A percentile compares a stretch with the other conserved stretches of the same genome.
Evolutionary conservation across 768 basidiomycete genomes (phyloP).

Genomic region (Lactarius psammicola): DNA sequence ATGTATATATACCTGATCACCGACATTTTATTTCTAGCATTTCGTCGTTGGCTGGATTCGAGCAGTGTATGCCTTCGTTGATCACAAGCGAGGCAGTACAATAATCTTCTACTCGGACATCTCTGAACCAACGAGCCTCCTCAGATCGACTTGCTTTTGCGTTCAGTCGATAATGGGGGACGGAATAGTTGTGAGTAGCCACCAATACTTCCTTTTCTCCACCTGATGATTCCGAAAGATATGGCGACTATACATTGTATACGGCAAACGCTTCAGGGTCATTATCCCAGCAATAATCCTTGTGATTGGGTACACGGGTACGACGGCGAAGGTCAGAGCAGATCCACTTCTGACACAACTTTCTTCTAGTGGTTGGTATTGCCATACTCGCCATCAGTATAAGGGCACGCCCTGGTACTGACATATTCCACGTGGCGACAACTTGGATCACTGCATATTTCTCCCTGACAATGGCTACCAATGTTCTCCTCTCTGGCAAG

Average conservation of each 20-base stretch:
- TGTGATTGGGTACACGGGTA: constrained; percentile 11
- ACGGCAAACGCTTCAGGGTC: neutral
- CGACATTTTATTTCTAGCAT: neutral
- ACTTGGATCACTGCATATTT: constrained; percentile 12
- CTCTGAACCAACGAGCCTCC: neutral
- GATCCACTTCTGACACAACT: neutral
- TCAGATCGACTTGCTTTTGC: constrained; percentile 1
- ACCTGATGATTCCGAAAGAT: constrained; percentile 8
- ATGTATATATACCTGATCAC: neutral
- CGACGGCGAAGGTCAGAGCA: neutral
- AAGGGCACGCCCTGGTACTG: neutral
- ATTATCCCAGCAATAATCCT: constrained; percentile 1
- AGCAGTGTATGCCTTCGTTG: neutral
- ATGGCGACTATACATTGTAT: constrained; percentile 15
- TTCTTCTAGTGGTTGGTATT: neutral
- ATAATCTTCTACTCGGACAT: constrained; percentile 6
- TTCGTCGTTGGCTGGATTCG: constrained; percentile 8
- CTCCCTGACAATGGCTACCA: neutral
- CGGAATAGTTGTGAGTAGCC: neutral
- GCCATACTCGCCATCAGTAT: neutral
- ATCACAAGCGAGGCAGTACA: neutral
- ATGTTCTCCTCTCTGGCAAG: constrained; percentile 12
- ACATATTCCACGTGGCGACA: constrained; percentile 4
- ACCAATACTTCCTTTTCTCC: neutral
- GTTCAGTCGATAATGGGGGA: constrained; percentile 3